These are phyloP conservation scores for Skeletonema potamos DNA, from an alignment of 108 stramenopile genomes.

Conservation along the genomic window DNA sequence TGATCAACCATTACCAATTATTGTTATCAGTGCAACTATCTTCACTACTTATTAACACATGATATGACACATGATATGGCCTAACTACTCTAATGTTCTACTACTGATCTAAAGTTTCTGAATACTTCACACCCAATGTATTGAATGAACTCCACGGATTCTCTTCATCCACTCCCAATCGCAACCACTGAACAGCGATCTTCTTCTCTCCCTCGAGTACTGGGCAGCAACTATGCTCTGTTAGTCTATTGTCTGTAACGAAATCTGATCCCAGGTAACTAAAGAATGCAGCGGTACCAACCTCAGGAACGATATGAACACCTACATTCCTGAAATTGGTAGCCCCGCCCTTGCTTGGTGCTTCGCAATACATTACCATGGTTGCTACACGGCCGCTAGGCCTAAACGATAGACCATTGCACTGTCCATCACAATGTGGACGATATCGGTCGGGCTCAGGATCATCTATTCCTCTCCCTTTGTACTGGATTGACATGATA, in stretches of 20 bases:
- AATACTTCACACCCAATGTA: constrained; percentile 57
- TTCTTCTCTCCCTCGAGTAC: constrained; percentile 86
- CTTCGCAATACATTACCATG: constrained; percentile 92
- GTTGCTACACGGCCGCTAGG: constrained; percentile 85
- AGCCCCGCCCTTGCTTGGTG: constrained; percentile 72
- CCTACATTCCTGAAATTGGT: constrained; percentile 87
- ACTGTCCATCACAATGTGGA: constrained; percentile 94
- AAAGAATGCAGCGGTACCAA: constrained; percentile 78
- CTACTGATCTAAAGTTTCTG: not conserved
- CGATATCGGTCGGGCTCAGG: constrained; percentile 80
- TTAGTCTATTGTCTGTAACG: constrained; percentile 68
- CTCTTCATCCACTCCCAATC: constrained; percentile 76
- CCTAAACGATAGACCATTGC: constrained; percentile 68
- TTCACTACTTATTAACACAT: no score
- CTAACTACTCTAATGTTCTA: not conserved
- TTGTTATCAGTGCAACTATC: no score
- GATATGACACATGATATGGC: no score
- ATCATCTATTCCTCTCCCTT: constrained; percentile 62
- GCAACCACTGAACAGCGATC: constrained; percentile 87
- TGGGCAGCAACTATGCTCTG: constrained; percentile 88
- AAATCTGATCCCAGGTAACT: constrained; percentile 75
- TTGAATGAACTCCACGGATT: constrained; percentile 84
- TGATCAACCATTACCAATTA: no score
- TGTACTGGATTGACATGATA: constrained; percentile 84
- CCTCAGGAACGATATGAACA: constrained; percentile 76